Base-by-base conservation (phyloP, 768 basidiomycete genomes). In the Phlebiopsis flavidoalba region DNA sequence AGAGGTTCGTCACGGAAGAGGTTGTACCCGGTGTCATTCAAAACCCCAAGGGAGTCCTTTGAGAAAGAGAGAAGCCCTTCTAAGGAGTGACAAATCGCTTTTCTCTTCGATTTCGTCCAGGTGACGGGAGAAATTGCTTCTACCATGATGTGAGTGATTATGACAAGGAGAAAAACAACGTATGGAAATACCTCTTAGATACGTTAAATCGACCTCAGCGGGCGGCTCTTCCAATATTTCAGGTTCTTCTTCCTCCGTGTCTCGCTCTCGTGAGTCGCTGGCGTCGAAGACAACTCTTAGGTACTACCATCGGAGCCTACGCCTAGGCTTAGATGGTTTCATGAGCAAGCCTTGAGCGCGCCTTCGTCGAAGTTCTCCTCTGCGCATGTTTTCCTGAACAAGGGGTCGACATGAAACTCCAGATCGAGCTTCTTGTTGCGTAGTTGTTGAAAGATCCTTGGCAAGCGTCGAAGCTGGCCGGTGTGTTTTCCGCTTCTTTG, bases 321-420 rank as follows among this genome's bases (percentile, higher is more conserved):
- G 19, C 89, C 90, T 57, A 93, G 67, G 55, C 83, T 82, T 46
- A 99, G 79, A 69, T 99, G 97, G 70, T 99, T n/a, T 98, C 95
- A 98, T 96, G 35, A 99, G 76, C 51, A 99, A 75, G 11, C 97
- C 97, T 61, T 92, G 88, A 0, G 97, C 97, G 52, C 96, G 46
- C 95, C 97, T 73, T 99, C 97, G 71, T 99, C 97, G 68, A 99
- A 98, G 26, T 31, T n/a, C n/a, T n/a, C n/a, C 70, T 99, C 97
- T 22, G 93, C 96, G 67, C 89, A 93, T 1, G 97, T 98, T 79
- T 99, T 99, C 76, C 84, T 91, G 78, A 99, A 99, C 36, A 99
- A 79, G 1, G 97, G 97, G 70, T 99, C 97, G 31, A 99, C 93
- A 49, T 85, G 88, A 73, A 97, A 97, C 70, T 98, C 97, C 35